phyloP scores from a whole-genome alignment of 2,329 filamentous ascomycete species.

The Coniochaeta sp. region DNA sequence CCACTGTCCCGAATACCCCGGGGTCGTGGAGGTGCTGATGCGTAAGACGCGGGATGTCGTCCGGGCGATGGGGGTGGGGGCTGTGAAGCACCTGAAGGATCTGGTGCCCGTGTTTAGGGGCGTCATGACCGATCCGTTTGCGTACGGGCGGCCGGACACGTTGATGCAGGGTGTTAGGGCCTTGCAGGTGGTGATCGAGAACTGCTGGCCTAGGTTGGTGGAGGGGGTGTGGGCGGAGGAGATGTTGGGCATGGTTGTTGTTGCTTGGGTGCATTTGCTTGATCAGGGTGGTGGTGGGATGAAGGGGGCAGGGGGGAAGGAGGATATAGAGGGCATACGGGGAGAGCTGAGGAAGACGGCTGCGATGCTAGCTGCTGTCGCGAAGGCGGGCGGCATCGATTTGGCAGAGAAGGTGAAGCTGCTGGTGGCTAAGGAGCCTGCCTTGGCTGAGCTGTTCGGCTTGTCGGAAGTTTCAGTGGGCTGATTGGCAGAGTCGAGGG shows the following conservation, averaged over 20 bases:
- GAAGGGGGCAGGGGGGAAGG: background rate
- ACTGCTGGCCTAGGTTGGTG: constrained; percentile 61
- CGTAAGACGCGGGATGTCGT: constrained; percentile 41
- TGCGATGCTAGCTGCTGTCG: constrained; percentile 25
- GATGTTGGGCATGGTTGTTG: constrained; percentile 51
- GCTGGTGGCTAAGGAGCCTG: constrained; percentile 27
- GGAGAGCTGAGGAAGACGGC: constrained; percentile 24
- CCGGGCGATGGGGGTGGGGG: constrained; percentile 49
- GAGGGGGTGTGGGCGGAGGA: constrained; percentile 49
- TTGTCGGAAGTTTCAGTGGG: background rate
- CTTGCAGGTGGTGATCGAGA: constrained; percentile 50
- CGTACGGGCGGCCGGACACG: constrained; percentile 42
- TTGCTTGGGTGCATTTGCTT: constrained; percentile 55
- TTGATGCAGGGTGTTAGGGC: constrained; percentile 45
- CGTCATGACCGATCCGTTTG: constrained; percentile 63
- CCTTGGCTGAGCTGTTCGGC: constrained; percentile 23
- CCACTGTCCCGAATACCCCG: constrained; percentile 51
- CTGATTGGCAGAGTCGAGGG: background rate
- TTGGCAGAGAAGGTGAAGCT: constrained; percentile 21
- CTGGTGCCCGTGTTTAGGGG: constrained; percentile 59
- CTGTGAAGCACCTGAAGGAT: constrained; percentile 63
- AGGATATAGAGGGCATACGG: constrained; percentile 15
- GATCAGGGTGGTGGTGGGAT: constrained; percentile 18
- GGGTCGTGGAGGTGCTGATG: constrained; percentile 50
- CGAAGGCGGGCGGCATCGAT: constrained; percentile 17